Evolutionary conservation across 208 protist genomes (phyloP).

Genomic region (Sergeia podlipaevii): DNA sequence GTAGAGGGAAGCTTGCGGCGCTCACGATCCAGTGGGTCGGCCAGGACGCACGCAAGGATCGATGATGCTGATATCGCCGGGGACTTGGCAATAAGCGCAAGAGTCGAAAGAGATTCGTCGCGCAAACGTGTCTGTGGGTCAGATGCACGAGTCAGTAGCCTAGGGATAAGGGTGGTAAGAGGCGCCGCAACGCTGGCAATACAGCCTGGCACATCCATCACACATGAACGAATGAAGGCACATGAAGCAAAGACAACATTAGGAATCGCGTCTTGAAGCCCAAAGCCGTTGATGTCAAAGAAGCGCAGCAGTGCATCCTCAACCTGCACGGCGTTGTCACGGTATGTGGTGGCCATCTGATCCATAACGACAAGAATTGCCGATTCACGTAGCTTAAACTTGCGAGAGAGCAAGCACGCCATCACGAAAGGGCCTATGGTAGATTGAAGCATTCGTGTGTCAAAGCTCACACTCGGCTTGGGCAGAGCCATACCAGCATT

Average conservation of each 20-base stretch:
- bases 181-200: conserved; percentile 32
- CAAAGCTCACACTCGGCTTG: conserved; percentile 13
- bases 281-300: conserved; percentile 63
- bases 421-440: conserved; percentile 55
- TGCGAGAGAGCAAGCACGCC: conserved; percentile 65
- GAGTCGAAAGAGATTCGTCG: conserved; percentile 60
- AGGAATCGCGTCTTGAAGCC: conserved; percentile 79
- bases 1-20: conserved; percentile 42
- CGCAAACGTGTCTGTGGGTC: conserved; percentile 66
- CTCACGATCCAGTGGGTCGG: conserved; percentile 74
- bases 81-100: conserved; percentile 51
- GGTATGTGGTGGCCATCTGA: conserved; percentile 20
- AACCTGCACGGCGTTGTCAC: conserved; percentile 12
- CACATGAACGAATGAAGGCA: conserved; percentile 64
- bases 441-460: conserved; percentile 22
- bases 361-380: conserved; percentile 48
- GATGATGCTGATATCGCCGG: conserved; percentile 20
- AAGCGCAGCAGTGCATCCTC: conserved; percentile 75
- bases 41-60: conserved; percentile 45
- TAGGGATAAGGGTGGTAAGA: conserved; percentile 55
- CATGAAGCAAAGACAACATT: conserved; percentile 71
- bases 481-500: conserved; percentile 16
- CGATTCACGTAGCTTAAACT: conserved; percentile 77
- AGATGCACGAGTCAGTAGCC: conserved; percentile 66
- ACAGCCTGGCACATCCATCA: conserved; percentile 46